These are phyloP conservation scores for Xylariaceae sp. DNA, from an alignment of 2,329 filamentous ascomycete genomes.

Conservation along the genomic window DNA sequence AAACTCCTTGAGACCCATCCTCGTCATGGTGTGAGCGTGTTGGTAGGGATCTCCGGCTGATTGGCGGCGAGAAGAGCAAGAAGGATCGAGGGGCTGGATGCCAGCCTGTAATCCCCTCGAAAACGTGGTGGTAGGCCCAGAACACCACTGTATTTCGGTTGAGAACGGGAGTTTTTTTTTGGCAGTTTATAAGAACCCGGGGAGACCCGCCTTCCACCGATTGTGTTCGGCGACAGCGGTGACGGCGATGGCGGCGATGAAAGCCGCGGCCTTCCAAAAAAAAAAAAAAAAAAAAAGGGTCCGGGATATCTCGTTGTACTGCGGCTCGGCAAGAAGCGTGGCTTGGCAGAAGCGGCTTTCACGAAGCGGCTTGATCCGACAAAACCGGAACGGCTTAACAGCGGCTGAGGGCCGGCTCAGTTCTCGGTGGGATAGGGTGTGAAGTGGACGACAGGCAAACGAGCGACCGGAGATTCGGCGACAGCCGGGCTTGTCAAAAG, in stretches of 20 bases:
- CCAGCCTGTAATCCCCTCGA: neutral
- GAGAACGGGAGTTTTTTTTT: neutral
- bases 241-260: too few relatives aligned
- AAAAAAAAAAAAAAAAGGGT: neutral
- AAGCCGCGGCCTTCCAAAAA: too few relatives aligned
- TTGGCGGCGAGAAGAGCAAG: neutral
- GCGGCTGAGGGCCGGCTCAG: conserved; percentile 1
- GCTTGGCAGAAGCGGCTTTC: conserved; percentile 4
- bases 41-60: neutral
- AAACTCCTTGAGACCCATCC: conserved; percentile 55
- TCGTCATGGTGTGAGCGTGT: conserved; percentile 12
- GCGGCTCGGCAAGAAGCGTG: conserved; percentile 6
- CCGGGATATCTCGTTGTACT: neutral
- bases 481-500: neutral
- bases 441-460: conserved; percentile 3
- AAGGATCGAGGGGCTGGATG: neutral
- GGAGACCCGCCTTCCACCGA: neutral
- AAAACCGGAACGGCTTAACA: neutral
- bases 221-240: neutral
- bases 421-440: neutral
- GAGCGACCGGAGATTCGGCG: conserved; percentile 5
- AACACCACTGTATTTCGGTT: neutral
- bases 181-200: neutral
- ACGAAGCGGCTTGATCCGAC: neutral
- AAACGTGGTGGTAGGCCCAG: neutral